Conservation (phyloP, 352 stramenopile genomes). For the Plasmopara muralis region DNA sequence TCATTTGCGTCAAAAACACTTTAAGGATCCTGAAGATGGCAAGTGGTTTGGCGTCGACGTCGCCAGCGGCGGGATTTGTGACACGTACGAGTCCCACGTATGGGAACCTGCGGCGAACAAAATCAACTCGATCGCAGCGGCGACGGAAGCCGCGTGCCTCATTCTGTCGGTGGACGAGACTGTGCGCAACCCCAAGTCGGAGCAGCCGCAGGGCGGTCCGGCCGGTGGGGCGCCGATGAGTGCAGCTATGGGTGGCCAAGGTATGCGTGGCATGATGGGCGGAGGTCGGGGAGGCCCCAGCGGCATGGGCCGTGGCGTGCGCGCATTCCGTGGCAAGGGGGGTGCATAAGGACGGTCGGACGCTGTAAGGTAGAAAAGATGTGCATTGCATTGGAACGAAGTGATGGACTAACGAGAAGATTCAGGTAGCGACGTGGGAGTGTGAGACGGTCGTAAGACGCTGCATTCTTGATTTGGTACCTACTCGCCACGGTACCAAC, state of each 20-base stretch:
- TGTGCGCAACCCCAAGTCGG: conserved; percentile 95
- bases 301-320: conserved; percentile 70
- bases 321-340: conserved; percentile 70
- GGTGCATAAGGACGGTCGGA: conserved; percentile 44
- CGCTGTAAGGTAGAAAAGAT: conserved; percentile 35
- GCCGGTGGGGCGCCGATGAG: conserved; percentile 70
- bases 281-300: conserved; percentile 55
- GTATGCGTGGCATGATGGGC: conserved; percentile 89
- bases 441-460: no score
- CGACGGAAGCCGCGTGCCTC: conserved; percentile 96
- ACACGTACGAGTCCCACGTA: conserved; percentile 96
- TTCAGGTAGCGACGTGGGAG: no score
- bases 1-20: conserved; percentile 94
- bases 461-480: no score
- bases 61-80: conserved; percentile 94
- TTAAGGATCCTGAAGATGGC: conserved; percentile 86
- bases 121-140: conserved; percentile 94
- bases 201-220: conserved; percentile 83
- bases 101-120: conserved; percentile 99
- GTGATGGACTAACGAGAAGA: no score
- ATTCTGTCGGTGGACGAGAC: conserved; percentile 99
- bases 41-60: conserved; percentile 99
- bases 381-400: not conserved
- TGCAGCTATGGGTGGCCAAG: conserved; percentile 86
- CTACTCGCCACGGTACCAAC: no score